phyloP scores from a whole-genome alignment of 495 filamentous ascomycete species.

The Penicillium robsamsonii region DNA sequence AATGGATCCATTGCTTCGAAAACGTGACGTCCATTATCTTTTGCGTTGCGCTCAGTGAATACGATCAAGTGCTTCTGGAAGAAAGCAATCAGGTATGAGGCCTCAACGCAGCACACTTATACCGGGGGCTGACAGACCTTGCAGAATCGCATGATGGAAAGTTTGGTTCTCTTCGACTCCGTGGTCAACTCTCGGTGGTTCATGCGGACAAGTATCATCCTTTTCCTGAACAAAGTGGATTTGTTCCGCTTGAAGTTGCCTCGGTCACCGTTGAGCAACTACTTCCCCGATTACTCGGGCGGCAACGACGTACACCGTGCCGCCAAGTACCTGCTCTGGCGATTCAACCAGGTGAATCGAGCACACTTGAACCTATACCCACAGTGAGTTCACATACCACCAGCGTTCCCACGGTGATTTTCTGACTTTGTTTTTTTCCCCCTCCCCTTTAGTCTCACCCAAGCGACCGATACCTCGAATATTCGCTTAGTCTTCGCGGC shows the following conservation, averaged over 20 bases:
- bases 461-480: slow-evolving; percentile 98
- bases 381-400: slow-evolving; percentile 65
- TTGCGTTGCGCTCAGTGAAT: slow-evolving; percentile 96
- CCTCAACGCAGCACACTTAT: neutral
- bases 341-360: slow-evolving; percentile 97
- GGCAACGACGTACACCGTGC: slow-evolving; percentile 97
- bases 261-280: slow-evolving; percentile 82
- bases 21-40: slow-evolving; percentile 99
- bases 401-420: slow-evolving; percentile 9
- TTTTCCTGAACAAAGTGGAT: slow-evolving; percentile 98
- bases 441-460: slow-evolving; percentile 69
- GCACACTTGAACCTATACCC: slow-evolving; percentile 96
- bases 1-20: slow-evolving; percentile 99
- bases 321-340: slow-evolving; percentile 95
- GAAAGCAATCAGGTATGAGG: slow-evolving; percentile 86
- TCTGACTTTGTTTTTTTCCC: slow-evolving; percentile 29
- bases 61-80: slow-evolving; percentile 94
- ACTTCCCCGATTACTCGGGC: slow-evolving; percentile 97
- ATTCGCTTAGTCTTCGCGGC: slow-evolving; percentile 97
- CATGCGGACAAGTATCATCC: slow-evolving; percentile 95
- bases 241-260: slow-evolving; percentile 93
- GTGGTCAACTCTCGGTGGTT: slow-evolving; percentile 99
- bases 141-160: slow-evolving; percentile 99
- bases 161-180: slow-evolving; percentile 94
- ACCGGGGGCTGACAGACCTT: slow-evolving; percentile 8